A percentile compares a stretch with the other conserved stretches of the same genome.
Conservation (phyloP, 169 alveolate genomes). For the Perkinsus olseni region DNA sequence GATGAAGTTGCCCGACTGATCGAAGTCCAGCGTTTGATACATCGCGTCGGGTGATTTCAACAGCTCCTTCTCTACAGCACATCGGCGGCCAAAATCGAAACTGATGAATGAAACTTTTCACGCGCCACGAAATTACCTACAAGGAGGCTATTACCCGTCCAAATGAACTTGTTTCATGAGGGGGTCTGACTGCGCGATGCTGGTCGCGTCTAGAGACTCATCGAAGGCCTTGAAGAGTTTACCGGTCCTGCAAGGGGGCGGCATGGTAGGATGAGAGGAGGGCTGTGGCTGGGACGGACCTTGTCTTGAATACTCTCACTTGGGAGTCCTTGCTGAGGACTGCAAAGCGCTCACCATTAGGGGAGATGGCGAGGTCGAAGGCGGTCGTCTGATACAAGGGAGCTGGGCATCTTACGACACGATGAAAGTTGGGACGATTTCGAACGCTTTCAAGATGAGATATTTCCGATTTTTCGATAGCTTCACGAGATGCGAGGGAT, state of each 20-base stretch:
- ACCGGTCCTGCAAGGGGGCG: neutral
- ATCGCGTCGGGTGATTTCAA: slow-evolving; percentile 50
- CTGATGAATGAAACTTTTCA: slow-evolving; percentile 9
- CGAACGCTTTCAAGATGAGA: no score
- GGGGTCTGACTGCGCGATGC: slow-evolving; percentile 72
- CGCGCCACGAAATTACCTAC: neutral
- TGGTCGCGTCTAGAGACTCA: slow-evolving; percentile 69
- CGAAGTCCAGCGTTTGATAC: slow-evolving; percentile 69
- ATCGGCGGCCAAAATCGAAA: slow-evolving; percentile 77
- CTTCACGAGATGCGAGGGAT: no score
- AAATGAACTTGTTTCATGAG: slow-evolving; percentile 50
- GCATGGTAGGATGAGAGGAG: neutral
- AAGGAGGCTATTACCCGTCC: slow-evolving; percentile 46
- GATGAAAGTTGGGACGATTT: no score
- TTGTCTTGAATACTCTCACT: neutral
- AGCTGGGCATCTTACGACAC: neutral
- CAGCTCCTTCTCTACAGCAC: slow-evolving; percentile 81
- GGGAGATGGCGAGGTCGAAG: neutral
- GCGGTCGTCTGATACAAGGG: neutral
- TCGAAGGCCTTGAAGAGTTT: slow-evolving; percentile 30
- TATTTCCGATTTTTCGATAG: no score
- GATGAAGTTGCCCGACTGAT: slow-evolving; percentile 82
- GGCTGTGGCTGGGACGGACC: neutral
- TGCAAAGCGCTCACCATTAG: slow-evolving; percentile 4
- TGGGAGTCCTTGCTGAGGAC: neutral